Conservation (phyloP, 176 grass and related monocot species). For the Lolium rigidum region DNA sequence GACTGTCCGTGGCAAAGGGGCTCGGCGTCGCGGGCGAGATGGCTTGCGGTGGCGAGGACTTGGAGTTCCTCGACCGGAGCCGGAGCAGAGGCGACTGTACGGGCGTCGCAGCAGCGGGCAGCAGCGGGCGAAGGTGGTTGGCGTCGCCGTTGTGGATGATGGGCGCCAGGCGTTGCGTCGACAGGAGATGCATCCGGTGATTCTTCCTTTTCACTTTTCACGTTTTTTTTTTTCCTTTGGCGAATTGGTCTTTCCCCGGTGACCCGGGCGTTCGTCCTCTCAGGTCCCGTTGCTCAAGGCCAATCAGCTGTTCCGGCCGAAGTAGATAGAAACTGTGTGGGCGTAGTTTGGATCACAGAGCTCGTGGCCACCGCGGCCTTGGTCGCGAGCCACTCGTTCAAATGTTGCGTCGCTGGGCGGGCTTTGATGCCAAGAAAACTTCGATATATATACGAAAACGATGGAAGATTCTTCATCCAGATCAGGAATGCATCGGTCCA, state of each 20-base stretch:
- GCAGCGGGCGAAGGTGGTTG: background rate
- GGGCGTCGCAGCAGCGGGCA: too few relatives aligned
- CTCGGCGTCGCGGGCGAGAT: conserved; percentile 23
- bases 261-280: conserved; percentile 5
- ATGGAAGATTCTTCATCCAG: background rate
- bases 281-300: too few relatives aligned
- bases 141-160: background rate
- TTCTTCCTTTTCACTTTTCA: background rate
- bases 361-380: conserved; percentile 11
- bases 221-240: background rate
- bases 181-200: conserved; percentile 27
- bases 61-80: background rate
- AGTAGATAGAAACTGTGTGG: conserved; percentile 38
- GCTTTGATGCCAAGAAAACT: background rate
- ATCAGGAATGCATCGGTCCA: background rate
- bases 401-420: background rate
- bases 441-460: background rate
- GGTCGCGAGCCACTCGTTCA: background rate
- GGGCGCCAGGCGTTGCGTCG: conserved; percentile 19
- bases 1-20: conserved; percentile 12
- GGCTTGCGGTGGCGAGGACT: background rate
- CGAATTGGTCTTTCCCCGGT: background rate
- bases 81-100: background rate
- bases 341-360: background rate
- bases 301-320: background rate